Conservation (phyloP, 805 yeast genomes). For the Candida pseudoglaebosa region DNA sequence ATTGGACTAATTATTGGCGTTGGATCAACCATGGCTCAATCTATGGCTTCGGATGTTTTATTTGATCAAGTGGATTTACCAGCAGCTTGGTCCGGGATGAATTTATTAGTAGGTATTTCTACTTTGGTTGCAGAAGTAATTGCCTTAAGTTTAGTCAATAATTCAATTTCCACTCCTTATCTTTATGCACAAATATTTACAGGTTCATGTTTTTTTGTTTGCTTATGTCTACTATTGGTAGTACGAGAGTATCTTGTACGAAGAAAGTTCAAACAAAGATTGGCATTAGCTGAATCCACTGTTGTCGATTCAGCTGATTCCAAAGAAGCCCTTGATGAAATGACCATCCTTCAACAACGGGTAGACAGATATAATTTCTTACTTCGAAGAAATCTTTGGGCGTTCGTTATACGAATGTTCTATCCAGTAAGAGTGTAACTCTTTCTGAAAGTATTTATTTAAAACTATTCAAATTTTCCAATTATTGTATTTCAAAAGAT, state of each 20-base stretch:
- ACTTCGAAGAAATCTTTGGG: slow-evolving; percentile 6
- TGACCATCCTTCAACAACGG: slow-evolving; percentile 14
- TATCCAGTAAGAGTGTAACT: slow-evolving; percentile 21
- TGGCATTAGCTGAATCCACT: slow-evolving; percentile 1
- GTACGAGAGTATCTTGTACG: slow-evolving; percentile 51
- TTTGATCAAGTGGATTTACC: slow-evolving; percentile 18
- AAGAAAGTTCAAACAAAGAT: slow-evolving; percentile 27
- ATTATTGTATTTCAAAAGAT: too few relatives aligned
- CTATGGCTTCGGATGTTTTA: slow-evolving; percentile 20
- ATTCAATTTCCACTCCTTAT: slow-evolving; percentile 35
- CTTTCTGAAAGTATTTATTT: too few relatives aligned
- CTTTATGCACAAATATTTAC: slow-evolving; percentile 56
- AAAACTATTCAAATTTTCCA: too few relatives aligned
- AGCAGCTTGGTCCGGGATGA: slow-evolving; percentile 36
- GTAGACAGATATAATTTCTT: slow-evolving; percentile 16
- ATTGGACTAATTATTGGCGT: slow-evolving; percentile 29
- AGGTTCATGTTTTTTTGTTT: slow-evolving; percentile 44
- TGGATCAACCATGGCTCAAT: slow-evolving; percentile 19
- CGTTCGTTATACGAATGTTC: slow-evolving; percentile 14
- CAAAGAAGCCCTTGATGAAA: slow-evolving; percentile 8
- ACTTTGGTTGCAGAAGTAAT: slow-evolving; percentile 49
- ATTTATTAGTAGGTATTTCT: slow-evolving; percentile 23
- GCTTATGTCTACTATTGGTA: slow-evolving; percentile 36
- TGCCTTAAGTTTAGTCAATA: slow-evolving; percentile 42
- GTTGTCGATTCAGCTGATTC: slow-evolving; percentile 1